Evolutionary conservation across 1,284 basidiomycete genomes (phyloP), one percentile per base, ranked within the genome.

Genomic region (Heterobasidion occidentale): DNA sequence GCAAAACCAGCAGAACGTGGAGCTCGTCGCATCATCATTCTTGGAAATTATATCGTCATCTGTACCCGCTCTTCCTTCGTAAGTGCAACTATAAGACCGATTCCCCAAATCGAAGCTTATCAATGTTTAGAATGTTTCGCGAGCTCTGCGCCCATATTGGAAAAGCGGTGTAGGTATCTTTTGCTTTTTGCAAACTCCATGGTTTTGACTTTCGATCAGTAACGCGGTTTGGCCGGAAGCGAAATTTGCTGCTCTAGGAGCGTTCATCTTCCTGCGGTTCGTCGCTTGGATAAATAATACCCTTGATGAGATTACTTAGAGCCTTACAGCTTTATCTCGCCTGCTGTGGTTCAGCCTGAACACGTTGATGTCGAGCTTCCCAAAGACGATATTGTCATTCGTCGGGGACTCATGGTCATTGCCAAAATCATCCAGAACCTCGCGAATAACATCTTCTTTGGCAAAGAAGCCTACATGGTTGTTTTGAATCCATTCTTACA

Each of bases 341-440:
- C 94, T 33, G 90, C 92, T 0, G 84, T 97, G 46, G 91, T 95
- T 9, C 78, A 88, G 0, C 94, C 94, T 0, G 90, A 92, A 64
- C 82, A 75, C 11, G 83, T 96, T 34, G 94, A 96, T 64, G 76
- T 96, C 49, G 86, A 92, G 59, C 67, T 92, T 0, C 88, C 88
- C 0, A 79, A 79, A 49, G 88, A 88, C 45, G 68, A 74, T 44
- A 69, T 70, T 56, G 70, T 78, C 58, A 72, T 91, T 48, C 85
- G 90, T 34, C 82, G 88, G 52, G 92, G 90, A 3, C 74, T 96
- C 20, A 85, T 92, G 74, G 74, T 91, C 53, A 88, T 96, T 60
- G 90, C 92, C 44, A 95, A 94, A 71, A 87, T 96, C 56, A 87
- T 95, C 51, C 92, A 96, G 70, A 94, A 93, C 66, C 72, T 96